Evolutionary conservation across 345 rosid genomes (phyloP).

Genomic region (Corymbia maculata): DNA sequence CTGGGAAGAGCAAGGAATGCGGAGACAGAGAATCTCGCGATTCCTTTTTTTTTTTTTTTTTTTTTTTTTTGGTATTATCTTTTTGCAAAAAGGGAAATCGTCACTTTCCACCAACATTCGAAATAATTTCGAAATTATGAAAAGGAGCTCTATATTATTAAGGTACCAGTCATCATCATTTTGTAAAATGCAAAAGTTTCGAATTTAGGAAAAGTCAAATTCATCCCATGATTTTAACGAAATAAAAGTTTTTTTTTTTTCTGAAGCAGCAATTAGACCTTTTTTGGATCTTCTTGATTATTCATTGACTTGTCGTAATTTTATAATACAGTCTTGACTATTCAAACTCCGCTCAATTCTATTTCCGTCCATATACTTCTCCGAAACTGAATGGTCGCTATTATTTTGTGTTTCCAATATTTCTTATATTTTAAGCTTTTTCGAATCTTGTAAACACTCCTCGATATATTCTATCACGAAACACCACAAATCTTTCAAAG

Average conservation of each 20-base stretch:
- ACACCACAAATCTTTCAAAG: background rate
- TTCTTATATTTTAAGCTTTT: background rate
- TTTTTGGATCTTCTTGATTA: background rate
- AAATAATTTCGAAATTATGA: background rate
- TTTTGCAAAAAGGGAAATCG: background rate
- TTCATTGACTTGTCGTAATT: fast-evolving
- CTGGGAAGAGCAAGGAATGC: background rate
- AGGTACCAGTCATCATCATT: background rate
- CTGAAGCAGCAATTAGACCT: background rate
- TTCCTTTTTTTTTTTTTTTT: background rate
- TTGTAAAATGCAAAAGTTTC: background rate
- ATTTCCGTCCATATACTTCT: fast-evolving
- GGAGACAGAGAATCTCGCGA: background rate
- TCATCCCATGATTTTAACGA: background rate
- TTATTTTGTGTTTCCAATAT: background rate
- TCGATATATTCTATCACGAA: background rate
- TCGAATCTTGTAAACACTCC: fast-evolving
- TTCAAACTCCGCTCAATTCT: fast-evolving
- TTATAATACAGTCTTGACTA: fast-evolving
- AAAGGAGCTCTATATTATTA: background rate
- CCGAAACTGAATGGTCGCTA: background rate
- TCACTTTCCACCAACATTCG: background rate
- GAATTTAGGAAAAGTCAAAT: background rate
- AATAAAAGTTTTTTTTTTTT: background rate
- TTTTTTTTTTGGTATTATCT: background rate